Evolutionary conservation across 768 basidiomycete genomes (phyloP), one percentile per base, ranked within the genome.

Genomic region (Lentinula aciculospora): DNA sequence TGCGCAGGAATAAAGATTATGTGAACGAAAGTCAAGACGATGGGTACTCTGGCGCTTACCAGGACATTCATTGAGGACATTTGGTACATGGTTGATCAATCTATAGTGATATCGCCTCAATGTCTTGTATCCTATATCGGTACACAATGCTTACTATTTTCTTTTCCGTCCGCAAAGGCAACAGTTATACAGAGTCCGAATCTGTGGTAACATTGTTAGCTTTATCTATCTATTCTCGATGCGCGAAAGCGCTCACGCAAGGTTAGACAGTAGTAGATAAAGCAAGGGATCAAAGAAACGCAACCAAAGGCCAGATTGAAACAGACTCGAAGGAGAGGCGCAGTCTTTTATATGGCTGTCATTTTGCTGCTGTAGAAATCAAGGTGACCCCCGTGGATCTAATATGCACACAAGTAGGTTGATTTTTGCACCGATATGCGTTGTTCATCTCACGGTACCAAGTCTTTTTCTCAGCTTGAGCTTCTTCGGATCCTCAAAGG

Each of bases 351-450:
- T 50, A 50, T 32, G 32, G n/a, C 28, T n/a, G 28, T 23, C 32
- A 36, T 17, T 2, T 6, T 50, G 29, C 49, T 50, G 49, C 34
- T 50, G n/a, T 1, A 34, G 34, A 34, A 7, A 7, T 44, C 9
- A 44, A 39, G 17, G 49, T 31, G 21, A 50, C 47, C 49, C 19
- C 32, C 49, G 29, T 50, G 29, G 49, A 50, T 50, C 49, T 36
- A 50, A 21, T 31, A 34, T 34, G 49, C 49, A 50, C 29, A 50
- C 49, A 50, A 50, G 49, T 29, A 50, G 19, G 49, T 50, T 50
- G 29, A 50, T 34, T 50, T 34, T 50, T 29, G 49, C 42, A 36
- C 49, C 32, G 32, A 50, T 50, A 32, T 50, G 49, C 28, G 12
- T 23, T 10, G 29, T 50, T 50, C 49, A 34, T 50, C 49, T 32